Evolutionary conservation across 2,329 filamentous ascomycete species (phyloP), one percentile per base, ranked within the genome.

Genomic region (Parasarocladium wereldwijsianum): DNA sequence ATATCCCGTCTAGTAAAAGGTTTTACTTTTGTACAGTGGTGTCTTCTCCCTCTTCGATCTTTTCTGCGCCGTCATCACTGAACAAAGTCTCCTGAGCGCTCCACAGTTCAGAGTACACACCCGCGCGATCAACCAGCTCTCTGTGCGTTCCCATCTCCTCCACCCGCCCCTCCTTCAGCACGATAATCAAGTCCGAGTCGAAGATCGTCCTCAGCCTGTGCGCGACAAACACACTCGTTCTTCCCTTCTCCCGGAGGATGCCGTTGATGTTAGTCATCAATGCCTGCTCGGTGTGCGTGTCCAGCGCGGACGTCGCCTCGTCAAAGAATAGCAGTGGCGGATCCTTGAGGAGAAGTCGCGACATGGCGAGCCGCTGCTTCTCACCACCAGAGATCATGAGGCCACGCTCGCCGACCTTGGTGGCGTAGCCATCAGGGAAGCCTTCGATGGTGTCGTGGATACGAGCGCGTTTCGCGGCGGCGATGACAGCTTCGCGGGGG

Each of bases 321-420:
- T 94, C 86, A 43, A 94, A 94, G 66, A 94, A 94, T 1, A 94
- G 59, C 17, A 94, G 56, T 2, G 84, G 83, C 4, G 86, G 84
- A 40, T 94, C 82, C 51, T 94, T 94, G 34, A 94, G 64, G 2
- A 94, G 67, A 22, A 94, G 51, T 24, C 86, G 65, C 16, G 81
- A 83, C 15, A 94, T 73, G 1, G 87, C 87, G 8, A 94, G 60
- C 3, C 86, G 72, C 55, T 94, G 86, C 54, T 94, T 94, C 58
- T 94, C 87, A 18, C 86, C 86, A 3, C 83, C 86, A 1, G 82
- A 92, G 25, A 94, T 93, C 86, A 94, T 94, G 70, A 94, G 76
- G 2, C 86, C 86, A 26, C 87, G 70, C 59, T 94, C 87, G 31
- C 87, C 87, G 16, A 96, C 90, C 53, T 79, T 85, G 13, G 90